Percentiles rank a stretch among this genome's conserved stretches.
Conservation (phyloP, 768 basidiomycete species). For the Suillus variegatus region DNA sequence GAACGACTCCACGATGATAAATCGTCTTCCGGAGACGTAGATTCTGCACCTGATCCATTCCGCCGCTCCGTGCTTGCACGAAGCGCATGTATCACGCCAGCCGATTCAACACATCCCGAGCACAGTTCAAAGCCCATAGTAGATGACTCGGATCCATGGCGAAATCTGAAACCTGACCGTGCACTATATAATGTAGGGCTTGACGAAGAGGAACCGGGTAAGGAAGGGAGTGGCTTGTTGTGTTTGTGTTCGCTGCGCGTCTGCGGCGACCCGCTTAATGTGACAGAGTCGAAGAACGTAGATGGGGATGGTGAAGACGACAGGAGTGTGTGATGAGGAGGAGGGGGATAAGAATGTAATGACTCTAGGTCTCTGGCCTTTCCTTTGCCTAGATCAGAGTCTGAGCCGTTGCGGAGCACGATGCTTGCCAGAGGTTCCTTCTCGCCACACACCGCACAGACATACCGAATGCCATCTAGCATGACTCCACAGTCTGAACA, state of each 20-base stretch:
- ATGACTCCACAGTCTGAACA: constrained; percentile 81
- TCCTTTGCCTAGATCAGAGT: constrained; percentile 39
- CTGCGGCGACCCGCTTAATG: constrained; percentile 16
- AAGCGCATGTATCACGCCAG: constrained; percentile 78
- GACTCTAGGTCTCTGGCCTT: constrained; percentile 40
- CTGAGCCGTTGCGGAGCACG: constrained; percentile 14
- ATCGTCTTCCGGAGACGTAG: constrained; percentile 57
- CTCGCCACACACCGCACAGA: constrained; percentile 87
- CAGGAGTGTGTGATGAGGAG: constrained; percentile 31
- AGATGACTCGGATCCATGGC: constrained; percentile 8
- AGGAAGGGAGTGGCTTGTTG: constrained; percentile 48
- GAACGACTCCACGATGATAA: constrained; percentile 63
- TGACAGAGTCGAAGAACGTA: constrained; percentile 20
- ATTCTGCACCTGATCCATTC: constrained; percentile 29
- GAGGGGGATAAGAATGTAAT: constrained; percentile 36
- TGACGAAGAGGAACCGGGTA: constrained; percentile 34
- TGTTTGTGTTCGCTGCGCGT: constrained; percentile 19
- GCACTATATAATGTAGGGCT: constrained; percentile 15
- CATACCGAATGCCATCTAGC: constrained; percentile 84
- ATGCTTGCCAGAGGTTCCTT: constrained; percentile 47
- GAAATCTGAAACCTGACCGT: constrained; percentile 6
- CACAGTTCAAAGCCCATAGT: constrained; percentile 81
- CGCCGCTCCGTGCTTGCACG: constrained; percentile 45
- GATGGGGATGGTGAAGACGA: constrained; percentile 21
- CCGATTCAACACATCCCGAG: constrained; percentile 71